phyloP scores from a whole-genome alignment of 495 filamentous ascomycete genomes.

The Lepraria neglecta region DNA sequence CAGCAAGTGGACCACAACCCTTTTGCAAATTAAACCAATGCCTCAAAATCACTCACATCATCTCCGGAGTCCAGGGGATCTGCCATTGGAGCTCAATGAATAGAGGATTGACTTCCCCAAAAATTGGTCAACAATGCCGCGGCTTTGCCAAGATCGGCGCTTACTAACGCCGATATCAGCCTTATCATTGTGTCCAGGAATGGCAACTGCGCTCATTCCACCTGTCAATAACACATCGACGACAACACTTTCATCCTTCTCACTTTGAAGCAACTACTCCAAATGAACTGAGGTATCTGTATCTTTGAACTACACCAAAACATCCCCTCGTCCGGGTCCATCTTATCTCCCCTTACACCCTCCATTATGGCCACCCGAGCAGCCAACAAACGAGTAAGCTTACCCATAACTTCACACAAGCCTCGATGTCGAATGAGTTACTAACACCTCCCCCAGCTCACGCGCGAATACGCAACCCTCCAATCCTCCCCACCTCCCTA shows the following conservation, averaged over 20 bases:
- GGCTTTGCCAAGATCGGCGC: conserved; percentile 12
- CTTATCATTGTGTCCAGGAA: neutral
- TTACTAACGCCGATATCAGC: conserved; percentile 16
- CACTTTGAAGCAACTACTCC: too few species aligned
- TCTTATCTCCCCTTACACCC: neutral
- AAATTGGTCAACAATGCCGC: neutral
- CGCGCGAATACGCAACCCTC: conserved; percentile 89
- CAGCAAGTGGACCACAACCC: neutral
- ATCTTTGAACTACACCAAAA: too few species aligned
- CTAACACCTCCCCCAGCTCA: conserved; percentile 51
- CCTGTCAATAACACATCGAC: neutral
- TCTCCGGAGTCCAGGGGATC: conserved; percentile 43
- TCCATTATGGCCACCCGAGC: conserved; percentile 68
- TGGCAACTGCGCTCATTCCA: neutral
- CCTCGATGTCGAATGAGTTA: neutral
- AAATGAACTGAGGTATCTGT: too few species aligned
- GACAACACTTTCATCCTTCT: neutral
- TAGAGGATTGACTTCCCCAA: neutral
- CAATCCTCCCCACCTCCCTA: conserved; percentile 87
- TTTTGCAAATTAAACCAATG: neutral
- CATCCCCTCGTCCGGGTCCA: too few species aligned
- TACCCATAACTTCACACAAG: neutral
- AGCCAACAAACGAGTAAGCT: conserved; percentile 73
- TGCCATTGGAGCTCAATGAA: conserved; percentile 41
- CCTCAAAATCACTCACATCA: conserved; percentile 37